Conservation (phyloP, 805 yeast genomes). For the Teunomyces aglyptinius region DNA sequence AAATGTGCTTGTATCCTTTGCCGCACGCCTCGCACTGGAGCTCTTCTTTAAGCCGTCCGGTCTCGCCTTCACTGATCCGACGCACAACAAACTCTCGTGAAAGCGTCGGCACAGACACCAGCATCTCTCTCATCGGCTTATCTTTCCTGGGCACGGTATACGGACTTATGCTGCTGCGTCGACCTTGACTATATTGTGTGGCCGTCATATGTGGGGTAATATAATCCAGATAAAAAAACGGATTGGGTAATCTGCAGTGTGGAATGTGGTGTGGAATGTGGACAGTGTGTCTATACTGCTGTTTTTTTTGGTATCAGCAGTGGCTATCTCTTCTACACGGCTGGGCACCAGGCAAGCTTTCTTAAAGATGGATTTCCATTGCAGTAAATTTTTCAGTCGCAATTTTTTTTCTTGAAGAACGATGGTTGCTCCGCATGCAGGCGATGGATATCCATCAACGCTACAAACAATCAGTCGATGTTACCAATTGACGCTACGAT, state of each 20-base stretch:
- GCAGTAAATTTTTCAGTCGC: background rate
- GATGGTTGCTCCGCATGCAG: background rate
- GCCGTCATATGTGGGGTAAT: background rate
- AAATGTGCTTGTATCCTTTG: conserved; percentile 84
- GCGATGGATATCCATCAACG: background rate
- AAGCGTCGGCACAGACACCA: conserved; percentile 42
- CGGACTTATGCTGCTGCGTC: background rate
- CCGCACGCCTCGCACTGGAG: conserved; percentile 89
- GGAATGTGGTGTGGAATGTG: no score
- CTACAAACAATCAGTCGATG: background rate
- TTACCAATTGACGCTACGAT: background rate
- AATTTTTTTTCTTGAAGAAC: background rate
- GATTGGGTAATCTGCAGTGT: no score
- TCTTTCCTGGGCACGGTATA: conserved; percentile 1
- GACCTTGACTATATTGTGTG: background rate
- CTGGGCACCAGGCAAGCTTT: background rate
- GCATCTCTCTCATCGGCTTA: background rate
- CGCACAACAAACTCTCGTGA: conserved; percentile 74
- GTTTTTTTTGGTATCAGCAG: background rate
- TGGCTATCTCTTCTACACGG: background rate
- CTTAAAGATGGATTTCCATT: background rate
- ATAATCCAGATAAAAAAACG: no score
- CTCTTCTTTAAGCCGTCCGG: conserved; percentile 80
- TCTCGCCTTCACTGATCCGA: conserved; percentile 81
- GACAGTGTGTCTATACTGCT: no score